Evolutionary conservation across 2,329 filamentous ascomycete species (phyloP).

Genomic region (Trichophaea hybrida): DNA sequence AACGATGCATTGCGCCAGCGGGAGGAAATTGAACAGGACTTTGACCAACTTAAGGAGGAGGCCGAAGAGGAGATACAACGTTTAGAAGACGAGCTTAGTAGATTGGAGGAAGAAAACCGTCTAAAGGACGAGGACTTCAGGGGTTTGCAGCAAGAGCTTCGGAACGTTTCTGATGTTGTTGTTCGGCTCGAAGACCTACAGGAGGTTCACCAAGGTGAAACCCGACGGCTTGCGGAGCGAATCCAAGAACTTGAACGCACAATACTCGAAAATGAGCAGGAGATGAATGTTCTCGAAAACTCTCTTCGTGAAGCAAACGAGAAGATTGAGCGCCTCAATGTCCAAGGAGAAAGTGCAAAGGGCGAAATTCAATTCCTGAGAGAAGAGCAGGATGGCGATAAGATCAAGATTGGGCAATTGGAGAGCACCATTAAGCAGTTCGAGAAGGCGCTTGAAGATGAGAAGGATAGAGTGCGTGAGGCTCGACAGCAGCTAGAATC

Average conservation of each 20-base stretch:
- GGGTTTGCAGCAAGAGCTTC: constrained; percentile 87
- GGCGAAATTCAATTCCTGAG: constrained; percentile 87
- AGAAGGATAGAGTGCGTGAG: constrained; percentile 49
- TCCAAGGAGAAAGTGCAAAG: constrained; percentile 85
- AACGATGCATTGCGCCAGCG: constrained; percentile 62
- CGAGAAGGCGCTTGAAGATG: constrained; percentile 68
- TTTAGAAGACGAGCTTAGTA: constrained; percentile 52
- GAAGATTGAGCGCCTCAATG: constrained; percentile 73
- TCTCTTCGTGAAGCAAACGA: constrained; percentile 71
- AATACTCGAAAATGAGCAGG: constrained; percentile 66
- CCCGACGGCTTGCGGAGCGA: constrained; percentile 21
- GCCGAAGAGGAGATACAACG: constrained; percentile 52
- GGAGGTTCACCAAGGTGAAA: constrained; percentile 29
- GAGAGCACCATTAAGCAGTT: constrained; percentile 67
- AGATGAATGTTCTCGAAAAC: constrained; percentile 73
- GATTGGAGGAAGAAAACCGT: constrained; percentile 44
- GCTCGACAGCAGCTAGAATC: constrained; percentile 50
- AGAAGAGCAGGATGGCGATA: constrained; percentile 93
- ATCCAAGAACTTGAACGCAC: constrained; percentile 76
- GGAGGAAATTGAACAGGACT: constrained; percentile 44
- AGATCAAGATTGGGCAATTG: constrained; percentile 91
- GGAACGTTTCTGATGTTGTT: constrained; percentile 73
- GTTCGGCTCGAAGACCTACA: constrained; percentile 82
- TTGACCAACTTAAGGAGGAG: constrained; percentile 46
- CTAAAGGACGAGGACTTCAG: constrained; percentile 64